These are phyloP conservation scores for Penicillium palitans DNA, from an alignment of 2,329 filamentous ascomycete species.

Conservation along the genomic window DNA sequence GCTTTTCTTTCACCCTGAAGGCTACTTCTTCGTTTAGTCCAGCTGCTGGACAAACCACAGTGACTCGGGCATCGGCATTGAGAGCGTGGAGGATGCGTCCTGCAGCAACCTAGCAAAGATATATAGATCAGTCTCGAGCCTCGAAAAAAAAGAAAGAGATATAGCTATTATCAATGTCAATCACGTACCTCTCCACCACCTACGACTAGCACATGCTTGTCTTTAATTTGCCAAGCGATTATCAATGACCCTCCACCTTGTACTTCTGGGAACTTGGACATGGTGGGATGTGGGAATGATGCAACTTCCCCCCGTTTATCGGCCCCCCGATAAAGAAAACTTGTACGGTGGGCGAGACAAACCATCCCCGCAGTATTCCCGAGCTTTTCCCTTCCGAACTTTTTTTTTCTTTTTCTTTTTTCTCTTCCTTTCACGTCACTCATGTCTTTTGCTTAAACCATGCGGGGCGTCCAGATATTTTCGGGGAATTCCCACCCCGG, in stretches of 20 bases:
- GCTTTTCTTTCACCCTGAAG: constrained; percentile 70
- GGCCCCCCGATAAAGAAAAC: constrained; percentile 11
- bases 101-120: constrained; percentile 73
- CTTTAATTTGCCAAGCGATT: constrained; percentile 90
- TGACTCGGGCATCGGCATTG: constrained; percentile 90
- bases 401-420: constrained; percentile 21
- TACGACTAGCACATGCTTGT: constrained; percentile 86
- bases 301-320: constrained; percentile 14
- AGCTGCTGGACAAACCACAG: constrained; percentile 74
- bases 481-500: constrained; percentile 65
- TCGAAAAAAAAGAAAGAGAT: background rate
- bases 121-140: constrained; percentile 26
- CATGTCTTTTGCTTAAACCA: constrained; percentile 34
- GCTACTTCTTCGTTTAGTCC: constrained; percentile 88
- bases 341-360: constrained; percentile 19
- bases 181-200: constrained; percentile 82
- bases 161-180: constrained; percentile 30
- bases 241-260: constrained; percentile 92
- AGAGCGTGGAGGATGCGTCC: constrained; percentile 91
- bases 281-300: constrained; percentile 30
- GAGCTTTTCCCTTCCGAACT: constrained; percentile 17
- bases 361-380: constrained; percentile 17
- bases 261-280: constrained; percentile 70
- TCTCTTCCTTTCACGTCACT: constrained; percentile 14
- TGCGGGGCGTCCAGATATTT: constrained; percentile 69